phyloP scores from a whole-genome alignment of 2,329 filamentous ascomycete genomes.

The Fulvia fulva region DNA sequence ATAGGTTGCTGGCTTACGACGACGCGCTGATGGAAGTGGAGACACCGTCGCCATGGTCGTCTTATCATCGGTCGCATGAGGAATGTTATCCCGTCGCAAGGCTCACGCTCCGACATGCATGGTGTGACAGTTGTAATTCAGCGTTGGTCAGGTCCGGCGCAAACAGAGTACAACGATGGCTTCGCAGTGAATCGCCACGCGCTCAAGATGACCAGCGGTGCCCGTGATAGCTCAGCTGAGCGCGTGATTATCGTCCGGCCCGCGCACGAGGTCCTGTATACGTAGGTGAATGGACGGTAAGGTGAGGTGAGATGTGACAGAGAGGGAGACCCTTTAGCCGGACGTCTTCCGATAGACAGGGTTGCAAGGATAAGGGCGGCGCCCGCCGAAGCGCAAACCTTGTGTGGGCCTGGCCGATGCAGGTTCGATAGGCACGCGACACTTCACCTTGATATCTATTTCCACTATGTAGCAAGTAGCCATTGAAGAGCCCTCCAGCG shows the following conservation, averaged over 20 bases:
- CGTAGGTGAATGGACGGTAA: neutral
- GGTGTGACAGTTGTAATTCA: neutral
- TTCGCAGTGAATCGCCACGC: neutral
- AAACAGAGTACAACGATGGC: neutral
- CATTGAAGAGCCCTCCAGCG: neutral
- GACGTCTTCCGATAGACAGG: neutral
- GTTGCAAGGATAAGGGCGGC: neutral
- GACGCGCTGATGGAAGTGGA: conserved; percentile 14
- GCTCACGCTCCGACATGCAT: neutral
- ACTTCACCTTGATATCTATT: neutral
- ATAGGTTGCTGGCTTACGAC: conserved; percentile 25
- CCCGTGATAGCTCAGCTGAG: neutral
- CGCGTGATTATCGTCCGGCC: neutral
- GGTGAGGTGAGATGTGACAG: neutral
- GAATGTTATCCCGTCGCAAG: neutral
- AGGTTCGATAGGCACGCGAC: neutral
- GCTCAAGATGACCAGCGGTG: neutral
- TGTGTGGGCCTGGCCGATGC: neutral
- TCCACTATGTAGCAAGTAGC: neutral
- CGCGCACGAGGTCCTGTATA: neutral
- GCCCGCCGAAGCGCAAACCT: neutral
- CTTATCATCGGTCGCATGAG: neutral
- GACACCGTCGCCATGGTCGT: conserved; percentile 15
- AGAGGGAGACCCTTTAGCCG: neutral
- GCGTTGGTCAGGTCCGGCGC: neutral